Evolutionary conservation across 768 basidiomycete genomes (phyloP).

Genomic region (Thelephora ganbajun): DNA sequence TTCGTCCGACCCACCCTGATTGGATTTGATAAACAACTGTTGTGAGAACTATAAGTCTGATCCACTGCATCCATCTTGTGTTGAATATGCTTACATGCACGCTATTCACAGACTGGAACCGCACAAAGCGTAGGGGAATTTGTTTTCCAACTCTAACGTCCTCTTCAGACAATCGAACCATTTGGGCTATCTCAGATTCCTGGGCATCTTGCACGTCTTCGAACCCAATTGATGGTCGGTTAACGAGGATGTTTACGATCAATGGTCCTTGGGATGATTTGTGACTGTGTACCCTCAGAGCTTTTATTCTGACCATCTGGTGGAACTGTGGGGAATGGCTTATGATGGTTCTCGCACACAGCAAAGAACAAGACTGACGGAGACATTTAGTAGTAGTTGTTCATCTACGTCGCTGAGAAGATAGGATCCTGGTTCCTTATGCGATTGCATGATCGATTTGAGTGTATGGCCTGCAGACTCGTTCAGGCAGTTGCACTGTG

Average conservation of each 20-base stretch:
- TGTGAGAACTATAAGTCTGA: not conserved
- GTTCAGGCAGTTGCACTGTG: conserved; percentile 59
- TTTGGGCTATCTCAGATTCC: conserved; percentile 40
- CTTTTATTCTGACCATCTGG: conserved; percentile 49
- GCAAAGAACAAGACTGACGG: conserved; percentile 26
- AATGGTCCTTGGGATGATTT: conserved; percentile 36
- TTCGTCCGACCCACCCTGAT: conserved; percentile 48
- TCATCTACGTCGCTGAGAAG: conserved; percentile 62
- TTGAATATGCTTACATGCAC: conserved; percentile 38
- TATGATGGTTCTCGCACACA: not conserved
- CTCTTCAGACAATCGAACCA: conserved; percentile 35
- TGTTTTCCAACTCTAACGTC: conserved; percentile 33
- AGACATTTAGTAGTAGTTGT: conserved; percentile 52
- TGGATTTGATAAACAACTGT: conserved; percentile 57
- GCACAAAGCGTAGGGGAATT: conserved; percentile 45
- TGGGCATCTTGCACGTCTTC: conserved; percentile 44
- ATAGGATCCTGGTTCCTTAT: conserved; percentile 22
- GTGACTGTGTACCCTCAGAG: conserved; percentile 35
- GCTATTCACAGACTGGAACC: conserved; percentile 55
- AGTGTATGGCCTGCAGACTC: conserved; percentile 39
- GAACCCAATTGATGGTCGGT: conserved; percentile 47
- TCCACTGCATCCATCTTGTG: no score
- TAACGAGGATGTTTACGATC: conserved; percentile 46
- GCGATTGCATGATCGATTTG: conserved; percentile 32
- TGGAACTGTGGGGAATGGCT: conserved; percentile 37